Evolutionary conservation across 192 early-diverging fungal species (phyloP).

Genomic region (Backusella psychrophila): DNA sequence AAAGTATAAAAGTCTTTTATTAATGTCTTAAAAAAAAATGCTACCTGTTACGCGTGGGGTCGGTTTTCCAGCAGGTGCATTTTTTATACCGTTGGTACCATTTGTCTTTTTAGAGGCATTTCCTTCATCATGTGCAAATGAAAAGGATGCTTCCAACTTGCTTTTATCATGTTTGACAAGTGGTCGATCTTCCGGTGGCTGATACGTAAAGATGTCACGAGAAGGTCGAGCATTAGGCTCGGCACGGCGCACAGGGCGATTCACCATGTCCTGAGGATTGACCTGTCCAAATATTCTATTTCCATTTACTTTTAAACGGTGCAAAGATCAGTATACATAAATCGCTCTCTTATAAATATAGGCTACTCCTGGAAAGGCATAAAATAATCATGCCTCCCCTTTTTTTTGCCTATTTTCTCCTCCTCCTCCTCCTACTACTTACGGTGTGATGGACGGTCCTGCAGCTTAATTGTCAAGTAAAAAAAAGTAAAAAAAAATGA

Average conservation of each 20-base stretch:
- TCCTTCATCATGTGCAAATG: slow-evolving; percentile 14
- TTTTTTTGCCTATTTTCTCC: not conserved
- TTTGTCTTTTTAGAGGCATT: not conserved
- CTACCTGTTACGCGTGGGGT: not conserved
- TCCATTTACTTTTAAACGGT: slow-evolving; percentile 10
- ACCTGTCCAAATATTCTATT: slow-evolving; percentile 26
- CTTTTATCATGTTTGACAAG: slow-evolving; percentile 21
- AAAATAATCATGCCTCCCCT: not conserved
- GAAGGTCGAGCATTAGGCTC: slow-evolving; percentile 11
- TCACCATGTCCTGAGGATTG: slow-evolving; percentile 21
- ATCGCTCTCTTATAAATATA: not conserved
- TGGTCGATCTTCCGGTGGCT: slow-evolving; percentile 18
- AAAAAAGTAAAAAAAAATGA: not conserved
- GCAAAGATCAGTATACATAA: not conserved
- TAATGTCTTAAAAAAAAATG: not conserved
- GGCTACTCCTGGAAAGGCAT: not conserved
- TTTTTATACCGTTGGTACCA: not conserved
- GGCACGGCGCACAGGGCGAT: not conserved
- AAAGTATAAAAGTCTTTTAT: not conserved
- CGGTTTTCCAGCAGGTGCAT: not conserved
- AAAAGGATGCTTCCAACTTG: slow-evolving; percentile 11
- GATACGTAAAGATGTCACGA: slow-evolving; percentile 31
- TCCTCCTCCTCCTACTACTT: not conserved
- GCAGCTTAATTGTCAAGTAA: slow-evolving; percentile 4
- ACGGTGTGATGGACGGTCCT: not conserved